These are phyloP conservation scores for Vitis hybrid DNA, from an alignment of 177 flowering plant species.

Conservation along the genomic window DNA sequence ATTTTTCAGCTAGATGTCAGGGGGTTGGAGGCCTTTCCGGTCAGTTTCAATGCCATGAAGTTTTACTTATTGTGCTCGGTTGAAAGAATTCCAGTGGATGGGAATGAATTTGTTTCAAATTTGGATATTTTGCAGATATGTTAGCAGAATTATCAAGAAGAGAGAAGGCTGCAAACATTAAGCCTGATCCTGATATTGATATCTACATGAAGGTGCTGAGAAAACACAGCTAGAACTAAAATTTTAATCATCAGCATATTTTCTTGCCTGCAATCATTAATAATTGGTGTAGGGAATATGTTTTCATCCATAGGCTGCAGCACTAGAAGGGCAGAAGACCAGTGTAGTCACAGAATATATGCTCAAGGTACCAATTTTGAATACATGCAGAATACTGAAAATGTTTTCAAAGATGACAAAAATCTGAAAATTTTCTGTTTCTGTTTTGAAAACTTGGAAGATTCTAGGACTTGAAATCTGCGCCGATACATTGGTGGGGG, in stretches of 20 bases:
- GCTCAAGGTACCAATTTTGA: constrained; percentile 22
- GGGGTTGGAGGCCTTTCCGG: constrained; percentile 34
- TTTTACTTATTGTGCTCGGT: not conserved
- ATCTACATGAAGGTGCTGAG: constrained; percentile 48
- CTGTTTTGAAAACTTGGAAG: constrained; percentile 8
- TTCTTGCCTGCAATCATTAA: not conserved
- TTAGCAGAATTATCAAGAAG: constrained; percentile 46
- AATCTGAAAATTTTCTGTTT: not conserved
- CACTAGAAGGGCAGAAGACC: constrained; percentile 33
- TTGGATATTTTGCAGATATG: constrained; percentile 37
- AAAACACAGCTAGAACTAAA: not conserved
- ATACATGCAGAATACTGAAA: not conserved
- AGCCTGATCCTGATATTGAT: constrained; percentile 55
- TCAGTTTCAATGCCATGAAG: constrained; percentile 7
- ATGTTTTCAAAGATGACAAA: not conserved
- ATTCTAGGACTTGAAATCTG: constrained; percentile 34
- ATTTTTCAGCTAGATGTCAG: constrained; percentile 37
- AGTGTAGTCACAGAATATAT: constrained; percentile 30
- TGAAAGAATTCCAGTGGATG: not conserved
- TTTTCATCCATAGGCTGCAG: constrained; percentile 20
- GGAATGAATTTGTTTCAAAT: not conserved
- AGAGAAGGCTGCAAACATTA: constrained; percentile 47
- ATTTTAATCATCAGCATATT: not conserved
- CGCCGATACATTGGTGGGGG: constrained; percentile 40
- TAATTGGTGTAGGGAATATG: not conserved